Evolutionary conservation across 75 land plant species (phyloP), one percentile per base, ranked within the genome.

Genomic region (Ceratopteris richardii): DNA sequence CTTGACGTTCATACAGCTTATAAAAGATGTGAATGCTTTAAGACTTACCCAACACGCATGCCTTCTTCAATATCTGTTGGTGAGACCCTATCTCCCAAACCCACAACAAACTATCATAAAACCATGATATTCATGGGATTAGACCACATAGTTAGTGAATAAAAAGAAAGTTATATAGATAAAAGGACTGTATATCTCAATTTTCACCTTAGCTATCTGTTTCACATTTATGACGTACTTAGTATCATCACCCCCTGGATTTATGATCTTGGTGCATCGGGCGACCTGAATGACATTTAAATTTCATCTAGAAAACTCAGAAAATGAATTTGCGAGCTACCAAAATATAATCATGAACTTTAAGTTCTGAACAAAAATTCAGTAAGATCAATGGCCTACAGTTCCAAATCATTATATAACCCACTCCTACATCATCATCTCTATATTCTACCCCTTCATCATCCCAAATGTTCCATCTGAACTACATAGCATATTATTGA

Each of bases 21-120:
- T n/a, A n/a, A n/a, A n/a, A n/a, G n/a, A n/a, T n/a, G n/a, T n/a
- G n/a, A n/a, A n/a, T n/a, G n/a, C n/a, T n/a, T n/a, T n/a, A n/a
- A n/a, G n/a, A n/a, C 50, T 44, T 75, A 93, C 98, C 98, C 98
- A 25, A 93, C 98, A 53, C 98, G 98, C 98, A 93, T 93, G 60
- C 98, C 98, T 64, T 93, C 98, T 65, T 93, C 98, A 51, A 93
- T 93, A 77, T 93, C 98, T 47, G 98, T 93, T 2, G 98, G 98
- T 12, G 98, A 88, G 44, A 93, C 98, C 64, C 85, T 93, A 50
- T 93, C 98, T 7, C 98, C 98, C 47, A 93, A 67, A 10, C 98
- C 98, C 61, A 93, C 98, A 59, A 93, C 98, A 74, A 93, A 93
- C 98, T 92, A 73, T 61, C 31, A 71, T n/a, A 21, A 46, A 3